A percentile compares a stretch with the other conserved stretches of the same genome.
Conservation (phyloP, 2,329 filamentous ascomycete species). For the Pseudogymnoascus sp. region DNA sequence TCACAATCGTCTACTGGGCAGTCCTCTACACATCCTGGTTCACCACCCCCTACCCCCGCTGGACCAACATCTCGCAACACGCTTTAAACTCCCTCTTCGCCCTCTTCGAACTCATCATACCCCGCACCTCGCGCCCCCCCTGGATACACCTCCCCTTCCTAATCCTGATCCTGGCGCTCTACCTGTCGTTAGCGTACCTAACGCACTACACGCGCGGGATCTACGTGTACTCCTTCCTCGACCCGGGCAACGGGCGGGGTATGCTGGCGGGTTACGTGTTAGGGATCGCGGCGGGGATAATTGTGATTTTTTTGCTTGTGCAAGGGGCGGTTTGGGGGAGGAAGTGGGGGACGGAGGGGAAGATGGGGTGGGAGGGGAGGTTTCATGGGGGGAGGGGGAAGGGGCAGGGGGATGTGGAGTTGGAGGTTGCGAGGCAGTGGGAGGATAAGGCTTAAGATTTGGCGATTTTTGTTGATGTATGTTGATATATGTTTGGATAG, state of each 20-base stretch:
- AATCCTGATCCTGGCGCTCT: constrained; percentile 61
- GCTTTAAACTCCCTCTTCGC: constrained; percentile 66
- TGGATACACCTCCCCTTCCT: constrained; percentile 61
- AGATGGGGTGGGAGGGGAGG: constrained; percentile 34
- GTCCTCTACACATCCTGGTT: constrained; percentile 51
- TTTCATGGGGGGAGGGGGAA: constrained; percentile 24
- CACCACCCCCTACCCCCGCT: constrained; percentile 42
- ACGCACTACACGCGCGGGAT: constrained; percentile 61
- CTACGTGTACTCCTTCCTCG: constrained; percentile 74
- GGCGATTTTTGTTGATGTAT: too few species aligned
- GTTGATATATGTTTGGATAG: too few species aligned
- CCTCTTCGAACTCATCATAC: constrained; percentile 64
- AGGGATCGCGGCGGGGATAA: constrained; percentile 23
- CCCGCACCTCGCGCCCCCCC: constrained; percentile 55
- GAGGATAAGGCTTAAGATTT: too few species aligned
- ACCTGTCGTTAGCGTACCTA: constrained; percentile 66
- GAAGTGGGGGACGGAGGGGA: constrained; percentile 34
- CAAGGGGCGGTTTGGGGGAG: constrained; percentile 15
- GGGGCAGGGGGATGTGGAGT: constrained; percentile 19
- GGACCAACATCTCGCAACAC: constrained; percentile 66
- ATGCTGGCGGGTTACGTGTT: constrained; percentile 18
- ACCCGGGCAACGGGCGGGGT: constrained; percentile 36
- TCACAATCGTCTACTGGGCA: constrained; percentile 64
- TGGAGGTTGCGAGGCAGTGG: constrained; percentile 22
- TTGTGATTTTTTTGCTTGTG: constrained; percentile 20